phyloP scores from a whole-genome alignment of 306 rosid species.

The Inga laurina region DNA sequence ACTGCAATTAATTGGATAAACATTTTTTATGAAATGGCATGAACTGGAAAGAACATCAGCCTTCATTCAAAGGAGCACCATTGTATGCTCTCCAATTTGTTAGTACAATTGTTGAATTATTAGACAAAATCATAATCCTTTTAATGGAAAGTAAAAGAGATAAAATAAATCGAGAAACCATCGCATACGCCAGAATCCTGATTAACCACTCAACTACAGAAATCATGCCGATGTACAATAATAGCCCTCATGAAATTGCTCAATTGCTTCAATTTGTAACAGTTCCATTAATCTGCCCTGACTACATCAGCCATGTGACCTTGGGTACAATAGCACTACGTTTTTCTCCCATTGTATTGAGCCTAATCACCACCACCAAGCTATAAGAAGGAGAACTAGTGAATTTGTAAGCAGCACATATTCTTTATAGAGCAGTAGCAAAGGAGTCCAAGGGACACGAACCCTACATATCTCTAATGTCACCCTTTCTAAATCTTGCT shows the following conservation, averaged over 20 bases:
- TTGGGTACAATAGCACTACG: neutral
- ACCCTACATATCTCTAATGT: neutral
- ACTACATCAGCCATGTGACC: neutral
- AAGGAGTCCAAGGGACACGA: neutral
- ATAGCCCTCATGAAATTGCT: neutral
- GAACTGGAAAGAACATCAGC: constrained; percentile 20
- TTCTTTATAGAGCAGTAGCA: neutral
- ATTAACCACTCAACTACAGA: neutral
- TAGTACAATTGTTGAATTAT: neutral
- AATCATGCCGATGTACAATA: neutral
- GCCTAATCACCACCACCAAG: neutral
- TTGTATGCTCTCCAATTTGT: neutral
- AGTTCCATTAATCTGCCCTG: neutral
- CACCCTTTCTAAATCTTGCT: neutral
- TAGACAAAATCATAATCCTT: constrained; percentile 8
- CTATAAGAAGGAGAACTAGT: neutral
- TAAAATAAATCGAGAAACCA: neutral
- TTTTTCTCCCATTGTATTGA: neutral
- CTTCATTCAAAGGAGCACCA: neutral
- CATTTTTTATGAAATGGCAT: constrained; percentile 8
- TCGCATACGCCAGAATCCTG: neutral
- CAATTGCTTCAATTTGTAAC: neutral
- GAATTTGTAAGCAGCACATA: neutral
- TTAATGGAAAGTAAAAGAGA: neutral
- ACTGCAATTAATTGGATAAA: constrained; percentile 14